phyloP scores from a whole-genome alignment of 2,329 filamentous ascomycete species.

The Paecilomyces fulvus region DNA sequence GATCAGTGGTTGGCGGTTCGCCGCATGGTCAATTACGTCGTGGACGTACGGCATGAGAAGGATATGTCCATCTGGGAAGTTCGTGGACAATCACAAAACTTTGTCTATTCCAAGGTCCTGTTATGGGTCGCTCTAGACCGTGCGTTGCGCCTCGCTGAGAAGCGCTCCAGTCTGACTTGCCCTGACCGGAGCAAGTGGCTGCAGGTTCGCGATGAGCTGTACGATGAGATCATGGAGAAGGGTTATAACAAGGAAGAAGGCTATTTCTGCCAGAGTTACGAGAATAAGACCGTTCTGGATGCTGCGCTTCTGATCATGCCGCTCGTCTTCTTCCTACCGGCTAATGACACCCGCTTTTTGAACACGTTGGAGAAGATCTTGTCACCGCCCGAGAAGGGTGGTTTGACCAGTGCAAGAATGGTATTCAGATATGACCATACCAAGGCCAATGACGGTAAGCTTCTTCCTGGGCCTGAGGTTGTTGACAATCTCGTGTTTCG shows the following conservation, averaged over 20 bases:
- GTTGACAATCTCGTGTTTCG: not conserved
- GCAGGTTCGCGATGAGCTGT: slow-evolving; percentile 56
- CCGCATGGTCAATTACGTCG: slow-evolving; percentile 60
- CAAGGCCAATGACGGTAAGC: slow-evolving; percentile 58
- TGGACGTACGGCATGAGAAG: slow-evolving; percentile 56
- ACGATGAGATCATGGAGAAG: slow-evolving; percentile 70
- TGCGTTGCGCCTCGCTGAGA: slow-evolving; percentile 63
- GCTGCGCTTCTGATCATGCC: slow-evolving; percentile 69
- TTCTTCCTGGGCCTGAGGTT: not conserved
- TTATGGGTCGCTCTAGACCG: slow-evolving; percentile 75
- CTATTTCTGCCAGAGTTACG: slow-evolving; percentile 68
- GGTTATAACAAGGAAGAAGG: slow-evolving; percentile 63
- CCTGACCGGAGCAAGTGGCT: slow-evolving; percentile 61
- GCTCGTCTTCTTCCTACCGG: slow-evolving; percentile 69
- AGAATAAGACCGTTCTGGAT: slow-evolving; percentile 61
- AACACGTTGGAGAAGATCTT: slow-evolving; percentile 66
- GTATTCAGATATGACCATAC: slow-evolving; percentile 68
- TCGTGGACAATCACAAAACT: slow-evolving; percentile 65
- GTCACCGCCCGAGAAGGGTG: slow-evolving; percentile 63
- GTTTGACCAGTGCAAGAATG: slow-evolving; percentile 64
- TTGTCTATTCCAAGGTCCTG: slow-evolving; percentile 76
- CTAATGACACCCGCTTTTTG: slow-evolving; percentile 67
- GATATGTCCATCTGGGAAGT: slow-evolving; percentile 85
- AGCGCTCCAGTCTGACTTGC: slow-evolving; percentile 62
- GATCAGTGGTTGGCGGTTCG: slow-evolving; percentile 67